Evolutionary conservation across 768 basidiomycete species (phyloP).

Genomic region (Boletus rubropictus): DNA sequence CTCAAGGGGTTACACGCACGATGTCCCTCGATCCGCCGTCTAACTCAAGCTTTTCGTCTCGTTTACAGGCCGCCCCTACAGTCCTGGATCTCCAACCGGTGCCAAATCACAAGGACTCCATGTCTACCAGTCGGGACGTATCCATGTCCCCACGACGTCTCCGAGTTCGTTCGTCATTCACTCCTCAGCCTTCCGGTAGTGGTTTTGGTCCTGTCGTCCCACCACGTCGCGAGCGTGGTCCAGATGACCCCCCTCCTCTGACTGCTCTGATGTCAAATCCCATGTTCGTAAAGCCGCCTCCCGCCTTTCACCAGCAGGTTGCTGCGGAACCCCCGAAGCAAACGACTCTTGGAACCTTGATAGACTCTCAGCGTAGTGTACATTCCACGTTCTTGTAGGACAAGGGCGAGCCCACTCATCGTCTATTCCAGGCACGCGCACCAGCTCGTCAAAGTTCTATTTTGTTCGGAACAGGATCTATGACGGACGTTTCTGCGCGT

Average conservation of each 20-base stretch:
- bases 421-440: slow-evolving; percentile 38
- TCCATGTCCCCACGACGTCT: slow-evolving; percentile 44
- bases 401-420: slow-evolving; percentile 1
- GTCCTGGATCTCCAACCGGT: slow-evolving; percentile 31
- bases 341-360: slow-evolving; percentile 53
- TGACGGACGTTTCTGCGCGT: slow-evolving; percentile 31
- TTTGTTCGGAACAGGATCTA: slow-evolving; percentile 39
- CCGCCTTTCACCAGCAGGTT: slow-evolving; percentile 21
- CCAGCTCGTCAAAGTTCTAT: slow-evolving; percentile 50
- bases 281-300: slow-evolving; percentile 61
- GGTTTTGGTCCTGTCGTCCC: slow-evolving; percentile 39
- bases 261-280: slow-evolving; percentile 58
- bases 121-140: slow-evolving; percentile 30
- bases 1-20: slow-evolving; percentile 43
- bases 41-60: slow-evolving; percentile 19
- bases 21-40: slow-evolving; percentile 70
- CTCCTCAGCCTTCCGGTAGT: slow-evolving; percentile 53
- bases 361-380: slow-evolving; percentile 53
- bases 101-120: slow-evolving; percentile 18
- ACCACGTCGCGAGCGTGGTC: slow-evolving; percentile 40
- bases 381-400: slow-evolving; percentile 22
- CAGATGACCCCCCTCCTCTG: slow-evolving; percentile 67
- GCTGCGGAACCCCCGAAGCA: slow-evolving; percentile 26
- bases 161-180: slow-evolving; percentile 63
- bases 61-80: slow-evolving; percentile 26